A percentile compares a stretch with the other conserved stretches of the same genome.
These are phyloP conservation scores for Gomphus sp. DNA, from an alignment of 1,284 basidiomycete genomes.

Conservation along the genomic window DNA sequence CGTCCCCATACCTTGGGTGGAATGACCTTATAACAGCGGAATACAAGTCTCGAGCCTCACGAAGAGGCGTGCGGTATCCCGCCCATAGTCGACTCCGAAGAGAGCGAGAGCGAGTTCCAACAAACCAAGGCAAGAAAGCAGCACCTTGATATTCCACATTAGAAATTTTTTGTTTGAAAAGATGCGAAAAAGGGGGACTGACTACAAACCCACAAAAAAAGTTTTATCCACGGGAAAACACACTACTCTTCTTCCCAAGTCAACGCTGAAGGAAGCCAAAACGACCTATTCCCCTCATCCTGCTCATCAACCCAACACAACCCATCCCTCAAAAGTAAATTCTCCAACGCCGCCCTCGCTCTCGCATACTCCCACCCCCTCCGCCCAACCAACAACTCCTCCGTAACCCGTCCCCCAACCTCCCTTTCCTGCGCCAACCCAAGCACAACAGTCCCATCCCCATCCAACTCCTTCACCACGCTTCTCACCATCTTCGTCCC, in stretches of 20 bases:
- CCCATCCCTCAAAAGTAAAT: constrained; percentile 85
- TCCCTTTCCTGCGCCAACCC: constrained; percentile 55
- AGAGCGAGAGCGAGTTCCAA: too few species aligned
- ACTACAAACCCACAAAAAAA: too few species aligned
- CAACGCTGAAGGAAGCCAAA: constrained; percentile 81
- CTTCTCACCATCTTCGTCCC: constrained; percentile 64
- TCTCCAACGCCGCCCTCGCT: constrained; percentile 72
- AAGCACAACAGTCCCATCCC: constrained; percentile 72
- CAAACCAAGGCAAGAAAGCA: too few species aligned
- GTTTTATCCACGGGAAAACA: background rate
- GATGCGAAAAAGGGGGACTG: too few species aligned
- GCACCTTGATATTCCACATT: too few species aligned
- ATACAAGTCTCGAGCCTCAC: too few species aligned
- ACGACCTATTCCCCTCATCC: constrained; percentile 56
- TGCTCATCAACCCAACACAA: constrained; percentile 93
- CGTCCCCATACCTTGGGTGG: background rate
- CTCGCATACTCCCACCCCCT: constrained; percentile 77
- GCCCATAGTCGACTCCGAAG: too few species aligned
- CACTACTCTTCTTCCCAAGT: constrained; percentile 49
- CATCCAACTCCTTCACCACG: constrained; percentile 72
- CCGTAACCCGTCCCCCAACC: constrained; percentile 51
- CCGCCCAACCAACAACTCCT: constrained; percentile 43
- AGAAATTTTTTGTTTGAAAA: too few species aligned
- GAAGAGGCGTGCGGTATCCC: too few species aligned
- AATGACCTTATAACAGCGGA: background rate